Percentiles rank a stretch among this genome's conserved stretches.
These are phyloP conservation scores for Blastomyces silverae DNA, from an alignment of 2,329 filamentous ascomycete genomes.

Conservation along the genomic window DNA sequence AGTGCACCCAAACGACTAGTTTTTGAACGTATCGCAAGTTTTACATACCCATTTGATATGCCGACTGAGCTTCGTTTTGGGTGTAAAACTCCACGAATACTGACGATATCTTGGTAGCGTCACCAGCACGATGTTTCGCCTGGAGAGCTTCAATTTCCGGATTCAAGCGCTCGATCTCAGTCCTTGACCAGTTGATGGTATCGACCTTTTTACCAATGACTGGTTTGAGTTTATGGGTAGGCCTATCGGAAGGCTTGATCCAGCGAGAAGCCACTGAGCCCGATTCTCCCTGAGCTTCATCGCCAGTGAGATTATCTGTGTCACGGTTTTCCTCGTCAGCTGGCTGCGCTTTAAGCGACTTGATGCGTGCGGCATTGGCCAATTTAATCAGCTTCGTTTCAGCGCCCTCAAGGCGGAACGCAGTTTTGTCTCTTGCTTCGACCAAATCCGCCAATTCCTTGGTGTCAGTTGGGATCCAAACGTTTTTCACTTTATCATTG, in stretches of 20 bases:
- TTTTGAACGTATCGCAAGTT: background rate
- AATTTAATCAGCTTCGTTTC: slow-evolving; percentile 78
- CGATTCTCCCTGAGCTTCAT: slow-evolving; percentile 57
- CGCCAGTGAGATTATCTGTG: slow-evolving; percentile 34
- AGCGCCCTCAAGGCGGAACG: slow-evolving; percentile 74
- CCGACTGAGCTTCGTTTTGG: slow-evolving; percentile 76
- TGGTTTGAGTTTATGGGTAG: slow-evolving; percentile 65
- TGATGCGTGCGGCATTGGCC: slow-evolving; percentile 65
- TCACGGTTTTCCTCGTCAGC: slow-evolving; percentile 33
- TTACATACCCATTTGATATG: slow-evolving; percentile 60
- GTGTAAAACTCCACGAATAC: slow-evolving; percentile 87
- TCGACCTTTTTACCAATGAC: slow-evolving; percentile 84
- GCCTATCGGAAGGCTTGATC: slow-evolving; percentile 65
- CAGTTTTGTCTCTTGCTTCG: slow-evolving; percentile 69
- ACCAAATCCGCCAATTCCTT: slow-evolving; percentile 74
- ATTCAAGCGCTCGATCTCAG: slow-evolving; percentile 67
- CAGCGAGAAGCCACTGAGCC: slow-evolving; percentile 50
- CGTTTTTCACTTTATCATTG: slow-evolving; percentile 63
- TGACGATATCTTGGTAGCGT: slow-evolving; percentile 61
- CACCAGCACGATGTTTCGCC: slow-evolving; percentile 57
- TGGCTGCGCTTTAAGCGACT: slow-evolving; percentile 55
- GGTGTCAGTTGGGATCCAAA: slow-evolving; percentile 77
- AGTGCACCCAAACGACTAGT: background rate
- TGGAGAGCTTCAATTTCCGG: slow-evolving; percentile 65
- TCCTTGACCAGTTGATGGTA: slow-evolving; percentile 82